Percentiles rank a stretch among this genome's conserved stretches.
Evolutionary conservation across 768 basidiomycete species (phyloP).

Genomic region (Lactifluus volemus): DNA sequence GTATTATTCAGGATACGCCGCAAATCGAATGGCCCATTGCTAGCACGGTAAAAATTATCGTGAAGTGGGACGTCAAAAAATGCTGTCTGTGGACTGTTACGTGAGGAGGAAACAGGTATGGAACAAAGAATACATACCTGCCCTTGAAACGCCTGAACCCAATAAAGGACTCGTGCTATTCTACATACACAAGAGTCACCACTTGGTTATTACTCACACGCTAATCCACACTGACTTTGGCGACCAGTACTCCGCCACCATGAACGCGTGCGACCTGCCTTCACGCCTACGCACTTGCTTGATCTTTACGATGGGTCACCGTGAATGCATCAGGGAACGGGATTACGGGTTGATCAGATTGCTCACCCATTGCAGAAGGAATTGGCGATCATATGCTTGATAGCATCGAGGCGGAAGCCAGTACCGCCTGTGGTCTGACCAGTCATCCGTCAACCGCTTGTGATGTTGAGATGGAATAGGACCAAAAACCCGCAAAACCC

Average conservation of each 20-base stretch:
- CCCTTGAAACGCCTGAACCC: conserved; percentile 54
- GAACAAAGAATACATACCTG: conserved; percentile 35
- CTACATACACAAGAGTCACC: conserved; percentile 32
- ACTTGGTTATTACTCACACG: not conserved
- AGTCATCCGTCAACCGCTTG: not conserved
- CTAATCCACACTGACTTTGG: conserved; percentile 38
- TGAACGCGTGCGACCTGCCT: conserved; percentile 47
- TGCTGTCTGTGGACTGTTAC: conserved; percentile 44
- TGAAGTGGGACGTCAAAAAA: conserved; percentile 93
- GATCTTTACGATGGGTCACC: conserved; percentile 32
- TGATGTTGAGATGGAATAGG: not conserved
- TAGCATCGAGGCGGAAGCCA: conserved; percentile 85
- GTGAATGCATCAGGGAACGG: not conserved
- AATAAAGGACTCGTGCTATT: conserved; percentile 37
- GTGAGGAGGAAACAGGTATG: not conserved
- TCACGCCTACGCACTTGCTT: conserved; percentile 39
- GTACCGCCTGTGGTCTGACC: conserved; percentile 53
- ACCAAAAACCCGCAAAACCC: conserved; percentile 50
- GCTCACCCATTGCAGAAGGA: conserved; percentile 62
- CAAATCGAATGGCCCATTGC: conserved; percentile 70
- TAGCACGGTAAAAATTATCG: conserved; percentile 71
- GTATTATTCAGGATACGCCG: conserved; percentile 63
- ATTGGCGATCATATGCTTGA: conserved; percentile 76
- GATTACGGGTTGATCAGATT: not conserved
- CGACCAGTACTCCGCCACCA: conserved; percentile 78